Base-by-base conservation (phyloP, 768 basidiomycete genomes). In the Asterophora parasitica region DNA sequence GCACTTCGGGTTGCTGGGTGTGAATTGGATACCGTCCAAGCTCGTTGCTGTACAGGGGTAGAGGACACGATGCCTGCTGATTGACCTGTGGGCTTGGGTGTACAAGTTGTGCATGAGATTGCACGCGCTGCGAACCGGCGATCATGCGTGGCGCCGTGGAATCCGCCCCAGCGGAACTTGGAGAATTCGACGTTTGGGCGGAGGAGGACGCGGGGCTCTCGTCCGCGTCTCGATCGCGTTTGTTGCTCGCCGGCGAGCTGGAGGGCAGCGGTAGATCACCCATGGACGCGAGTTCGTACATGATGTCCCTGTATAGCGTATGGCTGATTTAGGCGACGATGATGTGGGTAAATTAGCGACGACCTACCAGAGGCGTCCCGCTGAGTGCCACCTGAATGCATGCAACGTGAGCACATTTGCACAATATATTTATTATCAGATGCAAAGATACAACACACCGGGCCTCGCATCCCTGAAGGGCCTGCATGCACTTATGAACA, bases 281-380 rank as follows among this genome's bases (percentile, higher is more conserved):
- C 4, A 81, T 82, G 0, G 75, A 81, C 3, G 85, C 83, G 1
- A 88, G 69, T 53, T 88, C 85, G 53, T 79, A 86, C 15, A 88
- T 64, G 32, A 88, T 76, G 56, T 87, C 84, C 84, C 85, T 86
- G 16, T 45, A 13, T 15, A n/a, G 8, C 23, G 32, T n/a, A n/a
- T n/a, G n/a, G n/a, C n/a, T n/a, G n/a, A n/a, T n/a, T n/a, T n/a
- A n/a, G n/a, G n/a, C n/a, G n/a, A n/a, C n/a, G n/a, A n/a, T n/a
- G n/a, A n/a, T n/a, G n/a, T n/a, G n/a, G n/a, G n/a, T n/a, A n/a
- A n/a, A n/a, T n/a, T n/a, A n/a, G n/a, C n/a, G n/a, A n/a, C n/a
- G 27, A 49, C 65, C 39, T 58, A 74, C 76, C 75, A 75, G 20
- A 77, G 54, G 26, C 70, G 66, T 28, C 77, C 78, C 12, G 74